Conservation (phyloP, 2,329 filamentous ascomycete species). For the Venturiaceae sp. region DNA sequence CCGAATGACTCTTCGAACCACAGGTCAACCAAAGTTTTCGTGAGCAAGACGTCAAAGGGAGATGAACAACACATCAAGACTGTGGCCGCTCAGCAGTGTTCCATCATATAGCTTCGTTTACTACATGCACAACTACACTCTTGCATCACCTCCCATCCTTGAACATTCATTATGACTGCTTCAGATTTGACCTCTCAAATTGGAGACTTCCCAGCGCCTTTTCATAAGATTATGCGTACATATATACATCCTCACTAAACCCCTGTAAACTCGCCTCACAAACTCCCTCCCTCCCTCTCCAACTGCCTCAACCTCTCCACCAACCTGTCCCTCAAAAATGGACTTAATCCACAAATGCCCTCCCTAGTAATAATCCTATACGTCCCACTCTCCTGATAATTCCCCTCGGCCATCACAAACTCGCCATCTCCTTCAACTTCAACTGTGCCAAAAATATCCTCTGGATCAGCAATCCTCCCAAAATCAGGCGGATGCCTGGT, state of each 20-base stretch:
- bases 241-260: too few species aligned
- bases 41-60: too few species aligned
- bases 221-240: background rate
- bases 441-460: constrained; percentile 56
- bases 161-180: too few species aligned
- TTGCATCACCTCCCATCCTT: background rate
- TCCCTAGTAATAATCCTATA: constrained; percentile 51
- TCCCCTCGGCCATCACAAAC: constrained; percentile 39
- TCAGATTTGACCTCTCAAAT: too few species aligned
- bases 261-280: too few species aligned
- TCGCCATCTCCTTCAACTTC: constrained; percentile 49
- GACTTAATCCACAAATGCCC: constrained; percentile 43
- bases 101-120: too few species aligned
- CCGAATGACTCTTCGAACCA: too few species aligned
- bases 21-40: too few species aligned
- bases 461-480: constrained; percentile 54
- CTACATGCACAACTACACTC: too few species aligned
- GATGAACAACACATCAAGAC: too few species aligned
- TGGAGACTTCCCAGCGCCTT: too few species aligned
- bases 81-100: too few species aligned
- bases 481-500: constrained; percentile 50
- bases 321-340: constrained; percentile 39
- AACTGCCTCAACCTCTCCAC: constrained; percentile 31
- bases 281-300: constrained; percentile 13
- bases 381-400: constrained; percentile 53